phyloP scores from a whole-genome alignment of 2,329 filamentous ascomycete genomes.

The Teratosphaeria viscida region DNA sequence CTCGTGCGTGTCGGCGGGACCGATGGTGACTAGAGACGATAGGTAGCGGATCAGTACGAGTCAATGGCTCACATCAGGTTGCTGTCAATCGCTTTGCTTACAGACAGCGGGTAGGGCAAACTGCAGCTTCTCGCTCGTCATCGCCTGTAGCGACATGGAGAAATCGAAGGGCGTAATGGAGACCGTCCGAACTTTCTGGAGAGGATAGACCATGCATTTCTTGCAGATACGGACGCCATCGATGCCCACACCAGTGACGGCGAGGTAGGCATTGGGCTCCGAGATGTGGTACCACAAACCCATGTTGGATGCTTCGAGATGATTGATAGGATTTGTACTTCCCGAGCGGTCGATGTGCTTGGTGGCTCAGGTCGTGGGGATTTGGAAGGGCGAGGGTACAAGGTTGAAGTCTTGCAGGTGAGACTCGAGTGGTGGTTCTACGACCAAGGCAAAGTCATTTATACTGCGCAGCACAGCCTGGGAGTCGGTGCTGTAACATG shows the following conservation, averaged over 20 bases:
- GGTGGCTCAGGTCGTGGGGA: background rate
- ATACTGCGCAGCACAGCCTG: background rate
- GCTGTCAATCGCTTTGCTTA: too few species aligned
- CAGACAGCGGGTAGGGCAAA: slow-evolving; percentile 59
- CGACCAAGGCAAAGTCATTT: background rate
- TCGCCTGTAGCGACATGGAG: slow-evolving; percentile 70
- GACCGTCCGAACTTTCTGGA: slow-evolving; percentile 45
- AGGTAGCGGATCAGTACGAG: too few species aligned
- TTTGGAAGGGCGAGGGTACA: background rate
- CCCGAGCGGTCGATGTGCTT: background rate
- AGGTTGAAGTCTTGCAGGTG: background rate
- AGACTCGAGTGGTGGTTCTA: background rate
- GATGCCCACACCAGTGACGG: slow-evolving; percentile 53
- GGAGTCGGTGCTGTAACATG: background rate
- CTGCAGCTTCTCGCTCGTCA: slow-evolving; percentile 81
- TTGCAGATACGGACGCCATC: slow-evolving; percentile 68
- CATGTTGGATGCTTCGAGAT: background rate
- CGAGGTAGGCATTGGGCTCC: slow-evolving; percentile 63
- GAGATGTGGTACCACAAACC: slow-evolving; percentile 45
- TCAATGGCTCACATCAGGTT: too few species aligned
- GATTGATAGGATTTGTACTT: background rate
- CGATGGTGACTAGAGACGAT: slow-evolving; percentile 62
- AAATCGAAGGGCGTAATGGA: slow-evolving; percentile 59
- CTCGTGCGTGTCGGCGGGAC: slow-evolving; percentile 60
- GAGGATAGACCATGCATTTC: slow-evolving; percentile 57